Evolutionary conservation across 2,329 filamentous ascomycete species (phyloP), one percentile per base, ranked within the genome.

Genomic region (Orbilia brochopaga): DNA sequence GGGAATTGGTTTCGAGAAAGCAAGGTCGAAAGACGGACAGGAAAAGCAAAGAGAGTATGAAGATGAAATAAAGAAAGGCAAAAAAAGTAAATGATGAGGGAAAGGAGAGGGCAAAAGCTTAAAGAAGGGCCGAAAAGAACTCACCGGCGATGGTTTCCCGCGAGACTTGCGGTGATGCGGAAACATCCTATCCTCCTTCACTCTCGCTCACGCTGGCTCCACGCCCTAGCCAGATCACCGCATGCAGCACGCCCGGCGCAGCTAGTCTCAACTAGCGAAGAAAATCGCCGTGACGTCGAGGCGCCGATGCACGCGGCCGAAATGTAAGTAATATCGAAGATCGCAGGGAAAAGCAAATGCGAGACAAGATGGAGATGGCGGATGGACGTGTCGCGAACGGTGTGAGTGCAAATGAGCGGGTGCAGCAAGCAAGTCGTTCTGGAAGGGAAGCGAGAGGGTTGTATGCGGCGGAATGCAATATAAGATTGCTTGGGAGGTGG

Each of bases 231-330:
- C 37, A 42, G 37, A 42, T 15, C 37, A 42, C 37, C 37, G 37
- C 37, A 42, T 42, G 37, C n/a, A 42, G 37, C n/a, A 42, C 37
- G 37, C 37, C 37, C 37, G 17, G 46, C 46, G 23, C 8, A 13
- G 19, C 17, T 50, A 50, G 46, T 50, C 46, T 17, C 23, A 50
- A 62, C 50, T 10, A 15, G 19, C 19, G 17, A 21, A n/a, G 24
- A 46, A 69, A 69, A 30, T 54, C 58, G 53, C 65, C 65, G 65
- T 69, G 65, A 69, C 65, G 65, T 69, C 35, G 57, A 69, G 65
- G 58, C 37, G 37, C 37, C 37, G n/a, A 15, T 42, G 37, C 37
- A 23, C 27, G 8, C 27, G 27, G 27, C 27, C 27, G 46, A 42
- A 21, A 37, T 40, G 19, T 13, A n/a, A 17, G 27, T n/a, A 37